Evolutionary conservation across 495 filamentous ascomycete species (phyloP), one percentile per base, ranked within the genome.

Genomic region (Xylaria grammica): DNA sequence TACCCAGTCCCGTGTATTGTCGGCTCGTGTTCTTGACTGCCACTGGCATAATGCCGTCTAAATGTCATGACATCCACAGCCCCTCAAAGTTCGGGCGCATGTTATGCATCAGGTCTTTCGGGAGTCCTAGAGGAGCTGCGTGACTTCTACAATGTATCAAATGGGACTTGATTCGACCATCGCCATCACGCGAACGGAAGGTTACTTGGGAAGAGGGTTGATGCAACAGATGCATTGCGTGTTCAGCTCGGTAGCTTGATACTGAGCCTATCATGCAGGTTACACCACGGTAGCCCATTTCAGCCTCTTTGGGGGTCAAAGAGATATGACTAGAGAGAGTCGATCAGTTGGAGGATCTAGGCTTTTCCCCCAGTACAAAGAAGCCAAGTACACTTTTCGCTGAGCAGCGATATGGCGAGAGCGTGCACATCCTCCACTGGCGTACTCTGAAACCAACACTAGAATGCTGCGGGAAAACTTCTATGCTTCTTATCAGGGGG

Each of bases 291-390:
- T 55, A 45, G 20, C 51, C 24, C 49, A 30, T 26, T 63, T 63
- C 60, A 63, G 60, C 60, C 60, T 63, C 51, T 62, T 63, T 54
- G 40, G 34, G 60, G 60, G 50, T 6, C 26, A 45, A 1, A 20
- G 24, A 53, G 36, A 30, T 29, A 50, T 26, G 22, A 38, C 42
- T 42, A 11, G 27, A 48, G 56, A 36, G 27, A 24, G n/a, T 48
- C 11, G 6, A n/a, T 60, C 44, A 29, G 9, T 27, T 20, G 17
- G 45, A 19, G 26, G 11, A 32, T 30, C 57, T 38, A 22, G 34
- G 22, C 11, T 15, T n/a, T 19, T 27, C 32, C 32, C 30, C 15
- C 11, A 9, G 17, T 38, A 61, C 48, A 52, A 48, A 38, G 42
- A 30, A 44, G 6, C 36, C n/a, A 40, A 24, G 34, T 52, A 50